A percentile compares a stretch with the other conserved stretches of the same genome.
These are phyloP conservation scores for Micractinium conductrix DNA, from an alignment of 139 green algal species.

Conservation along the genomic window DNA sequence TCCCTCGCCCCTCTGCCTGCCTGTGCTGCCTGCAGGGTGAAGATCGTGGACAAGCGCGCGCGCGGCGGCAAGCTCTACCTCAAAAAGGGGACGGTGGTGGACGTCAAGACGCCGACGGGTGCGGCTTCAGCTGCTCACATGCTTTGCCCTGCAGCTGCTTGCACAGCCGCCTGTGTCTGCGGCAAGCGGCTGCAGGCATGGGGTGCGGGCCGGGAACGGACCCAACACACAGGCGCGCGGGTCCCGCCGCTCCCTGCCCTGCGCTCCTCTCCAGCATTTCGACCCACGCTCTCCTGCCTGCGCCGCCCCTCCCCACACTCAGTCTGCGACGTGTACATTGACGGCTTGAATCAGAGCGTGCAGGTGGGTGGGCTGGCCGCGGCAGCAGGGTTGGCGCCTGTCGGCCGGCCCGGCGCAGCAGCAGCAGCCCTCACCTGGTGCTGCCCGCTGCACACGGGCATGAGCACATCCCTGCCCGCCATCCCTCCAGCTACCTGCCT, in stretches of 20 bases:
- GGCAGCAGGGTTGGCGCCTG: background rate
- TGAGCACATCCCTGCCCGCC: no score
- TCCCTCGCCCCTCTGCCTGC: no score
- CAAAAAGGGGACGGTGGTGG: slow-evolving; percentile 76
- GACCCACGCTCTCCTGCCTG: background rate
- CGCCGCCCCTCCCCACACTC: background rate
- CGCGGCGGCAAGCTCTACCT: slow-evolving; percentile 72
- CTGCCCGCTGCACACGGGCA: no score
- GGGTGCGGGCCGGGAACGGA: no score
- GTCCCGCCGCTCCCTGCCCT: background rate
- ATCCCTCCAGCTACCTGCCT: no score
- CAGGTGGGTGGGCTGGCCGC: slow-evolving; percentile 17
- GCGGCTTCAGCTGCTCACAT: no score
- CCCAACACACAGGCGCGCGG: no score
- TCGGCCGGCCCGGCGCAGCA: no score
- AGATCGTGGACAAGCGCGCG: slow-evolving; percentile 76
- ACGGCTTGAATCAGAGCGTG: slow-evolving; percentile 54
- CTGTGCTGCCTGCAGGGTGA: slow-evolving; percentile 33
- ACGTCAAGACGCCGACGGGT: slow-evolving; percentile 65
- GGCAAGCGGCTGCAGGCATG: no score
- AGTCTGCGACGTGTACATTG: slow-evolving; percentile 69
- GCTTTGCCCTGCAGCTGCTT: no score
- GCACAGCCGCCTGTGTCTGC: no score
- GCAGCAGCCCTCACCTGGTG: no score
- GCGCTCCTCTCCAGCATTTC: background rate